phyloP scores from a whole-genome alignment of 352 stramenopile genomes.

The Phytophthora constricta region DNA sequence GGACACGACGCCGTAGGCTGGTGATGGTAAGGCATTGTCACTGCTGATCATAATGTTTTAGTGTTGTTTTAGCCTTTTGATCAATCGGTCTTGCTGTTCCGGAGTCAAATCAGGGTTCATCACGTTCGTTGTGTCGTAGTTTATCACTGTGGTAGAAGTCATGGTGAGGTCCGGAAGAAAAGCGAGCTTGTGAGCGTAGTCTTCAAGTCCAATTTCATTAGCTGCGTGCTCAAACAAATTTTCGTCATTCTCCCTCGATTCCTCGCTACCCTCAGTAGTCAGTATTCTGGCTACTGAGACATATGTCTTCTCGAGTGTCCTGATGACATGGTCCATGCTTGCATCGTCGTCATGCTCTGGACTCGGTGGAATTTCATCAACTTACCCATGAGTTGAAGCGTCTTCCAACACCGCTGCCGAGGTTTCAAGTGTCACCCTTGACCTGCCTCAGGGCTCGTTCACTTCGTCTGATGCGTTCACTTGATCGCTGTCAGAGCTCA shows the following conservation, averaged over 20 bases:
- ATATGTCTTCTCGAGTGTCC: neutral
- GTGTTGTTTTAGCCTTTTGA: neutral
- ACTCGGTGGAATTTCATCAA: too few relatives aligned
- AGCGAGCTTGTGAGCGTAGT: neutral
- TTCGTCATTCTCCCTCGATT: neutral
- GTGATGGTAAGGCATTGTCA: neutral
- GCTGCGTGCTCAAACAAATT: neutral
- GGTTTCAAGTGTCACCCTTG: too few relatives aligned
- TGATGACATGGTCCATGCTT: too few relatives aligned
- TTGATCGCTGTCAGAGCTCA: too few relatives aligned
- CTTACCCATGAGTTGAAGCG: too few relatives aligned
- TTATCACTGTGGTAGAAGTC: neutral
- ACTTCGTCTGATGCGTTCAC: too few relatives aligned
- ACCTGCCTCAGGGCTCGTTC: too few relatives aligned
- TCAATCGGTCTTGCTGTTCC: neutral
- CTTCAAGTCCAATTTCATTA: neutral
- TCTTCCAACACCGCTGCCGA: too few relatives aligned
- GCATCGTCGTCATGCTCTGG: too few relatives aligned
- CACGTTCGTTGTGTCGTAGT: neutral
- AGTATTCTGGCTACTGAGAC: neutral
- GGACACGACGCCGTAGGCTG: neutral
- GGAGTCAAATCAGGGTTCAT: neutral
- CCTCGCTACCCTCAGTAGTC: neutral
- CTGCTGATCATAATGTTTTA: neutral
- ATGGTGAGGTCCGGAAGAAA: neutral